Evolutionary conservation across 148 eudicot species (phyloP).

Genomic region (Dysphania ambrosioides): DNA sequence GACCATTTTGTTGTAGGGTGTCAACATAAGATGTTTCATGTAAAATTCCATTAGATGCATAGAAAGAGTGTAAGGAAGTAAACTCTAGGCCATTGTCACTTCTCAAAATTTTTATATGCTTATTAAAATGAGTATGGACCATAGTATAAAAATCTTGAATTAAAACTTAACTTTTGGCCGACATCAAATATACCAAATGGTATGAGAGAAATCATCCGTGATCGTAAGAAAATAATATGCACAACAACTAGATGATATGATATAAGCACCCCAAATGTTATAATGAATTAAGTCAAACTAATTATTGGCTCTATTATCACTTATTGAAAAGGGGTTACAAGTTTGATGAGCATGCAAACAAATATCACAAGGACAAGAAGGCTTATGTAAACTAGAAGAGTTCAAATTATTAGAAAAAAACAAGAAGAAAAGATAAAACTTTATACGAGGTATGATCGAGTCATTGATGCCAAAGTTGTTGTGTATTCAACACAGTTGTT

Average conservation of each 20-base stretch:
- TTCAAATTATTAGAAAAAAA: not conserved
- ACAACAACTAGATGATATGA: not conserved
- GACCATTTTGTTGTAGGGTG: too few relatives aligned
- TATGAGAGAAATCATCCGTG: not conserved
- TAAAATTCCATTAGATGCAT: not conserved
- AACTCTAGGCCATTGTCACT: slow-evolving; percentile 7
- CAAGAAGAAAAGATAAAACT: not conserved
- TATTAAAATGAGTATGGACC: slow-evolving; percentile 2
- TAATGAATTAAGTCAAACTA: slow-evolving; percentile 4
- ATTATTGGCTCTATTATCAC: not conserved
- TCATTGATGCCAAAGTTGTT: not conserved
- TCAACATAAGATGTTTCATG: too few relatives aligned
- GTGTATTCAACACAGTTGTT: not conserved
- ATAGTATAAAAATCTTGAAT: not conserved
- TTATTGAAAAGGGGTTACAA: not conserved
- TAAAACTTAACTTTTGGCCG: not conserved
- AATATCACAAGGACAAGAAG: not conserved
- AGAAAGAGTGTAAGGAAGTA: not conserved
- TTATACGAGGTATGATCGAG: not conserved
- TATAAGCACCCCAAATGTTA: slow-evolving; percentile 15
- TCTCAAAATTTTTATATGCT: not conserved
- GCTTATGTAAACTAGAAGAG: not conserved
- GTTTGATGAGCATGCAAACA: slow-evolving; percentile 11
- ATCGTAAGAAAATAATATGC: slow-evolving; percentile 4
- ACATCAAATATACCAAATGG: not conserved